Base-by-base conservation (phyloP, 2,329 filamentous ascomycete genomes). In the Didymella pinodella region DNA sequence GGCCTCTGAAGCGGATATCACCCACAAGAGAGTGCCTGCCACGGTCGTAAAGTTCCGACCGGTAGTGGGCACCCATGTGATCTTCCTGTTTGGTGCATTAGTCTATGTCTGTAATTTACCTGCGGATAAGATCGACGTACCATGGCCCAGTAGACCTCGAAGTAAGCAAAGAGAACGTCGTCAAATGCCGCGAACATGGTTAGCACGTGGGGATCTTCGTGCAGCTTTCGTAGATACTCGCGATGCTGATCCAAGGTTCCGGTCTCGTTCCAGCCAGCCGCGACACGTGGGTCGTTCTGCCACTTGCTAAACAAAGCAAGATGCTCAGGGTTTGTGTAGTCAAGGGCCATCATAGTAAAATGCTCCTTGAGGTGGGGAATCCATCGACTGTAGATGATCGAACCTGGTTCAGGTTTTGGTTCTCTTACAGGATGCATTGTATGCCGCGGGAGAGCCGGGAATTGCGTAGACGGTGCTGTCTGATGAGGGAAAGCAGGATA, bases 261-360 rank as follows among this genome's bases (percentile, higher is more conserved):
- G 1, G 88, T 90, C 79, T 91, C 87, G 71, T 92, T 91, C 91
- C 91, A 93, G 4, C 90, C 90, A 70, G 89, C 85, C 4, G 89
- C 89, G 31, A 94, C 91, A 49, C 91, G 88, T 51, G 90, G 90
- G 71, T 93, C 90, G 71, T 94, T 94, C 77, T 93, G 90, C 91
- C 91, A 94, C 56, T 82, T 83, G 77, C 93, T 88, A 81, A 94
- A 93, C 5, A 92, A 81, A 16, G 81, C 78, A 49, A 93, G 78
- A 76, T 94, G 90, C 67, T 85, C 82, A 1, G 80, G 71, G 68
- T 91, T 80, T 31, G 82, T 70, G 77, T 85, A 90, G 74, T 93
- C 88, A 1, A 94, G 82, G 11, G 86, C 87, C n/a, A 90, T 82
- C 81, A 93, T 90, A 60, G 88, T 91, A 75, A 93, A 93, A 64